Evolutionary conservation across 306 rosid genomes (phyloP).

Genomic region (Rubus idaeus): DNA sequence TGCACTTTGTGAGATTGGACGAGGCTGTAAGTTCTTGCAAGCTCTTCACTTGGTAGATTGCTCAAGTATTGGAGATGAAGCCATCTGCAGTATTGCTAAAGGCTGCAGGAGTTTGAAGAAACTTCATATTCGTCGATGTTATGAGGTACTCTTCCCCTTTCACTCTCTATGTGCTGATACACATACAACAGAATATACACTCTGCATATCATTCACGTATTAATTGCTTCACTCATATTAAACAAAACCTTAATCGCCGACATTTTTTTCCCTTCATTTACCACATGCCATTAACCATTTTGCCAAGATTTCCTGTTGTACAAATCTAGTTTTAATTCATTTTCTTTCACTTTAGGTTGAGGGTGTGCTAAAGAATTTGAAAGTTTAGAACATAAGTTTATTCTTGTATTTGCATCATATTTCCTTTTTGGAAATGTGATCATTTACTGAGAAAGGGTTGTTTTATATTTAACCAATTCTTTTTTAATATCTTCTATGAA

Average conservation of each 20-base stretch:
- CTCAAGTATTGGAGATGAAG: constrained; percentile 86
- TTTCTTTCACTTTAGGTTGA: background rate
- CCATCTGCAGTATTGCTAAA: constrained; percentile 73
- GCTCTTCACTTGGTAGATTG: constrained; percentile 95
- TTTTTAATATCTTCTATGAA: background rate
- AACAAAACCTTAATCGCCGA: background rate
- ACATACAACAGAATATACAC: background rate
- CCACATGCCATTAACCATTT: too few species aligned
- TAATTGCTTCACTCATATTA: background rate
- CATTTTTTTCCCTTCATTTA: background rate
- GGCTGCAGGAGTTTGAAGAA: constrained; percentile 90
- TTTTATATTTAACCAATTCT: background rate
- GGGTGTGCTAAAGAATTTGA: background rate
- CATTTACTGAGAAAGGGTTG: background rate
- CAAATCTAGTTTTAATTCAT: background rate
- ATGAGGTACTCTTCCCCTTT: constrained; percentile 55
- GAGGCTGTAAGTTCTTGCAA: constrained; percentile 81
- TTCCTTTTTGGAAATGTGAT: background rate
- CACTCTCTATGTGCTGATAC: background rate
- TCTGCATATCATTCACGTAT: background rate
- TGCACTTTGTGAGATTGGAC: constrained; percentile 77
- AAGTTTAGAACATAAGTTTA: too few species aligned
- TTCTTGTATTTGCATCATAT: background rate
- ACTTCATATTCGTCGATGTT: constrained; percentile 87
- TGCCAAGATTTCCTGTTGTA: background rate